Evolutionary conservation across 805 yeast genomes (phyloP).

Genomic region (Candida krabiensis): DNA sequence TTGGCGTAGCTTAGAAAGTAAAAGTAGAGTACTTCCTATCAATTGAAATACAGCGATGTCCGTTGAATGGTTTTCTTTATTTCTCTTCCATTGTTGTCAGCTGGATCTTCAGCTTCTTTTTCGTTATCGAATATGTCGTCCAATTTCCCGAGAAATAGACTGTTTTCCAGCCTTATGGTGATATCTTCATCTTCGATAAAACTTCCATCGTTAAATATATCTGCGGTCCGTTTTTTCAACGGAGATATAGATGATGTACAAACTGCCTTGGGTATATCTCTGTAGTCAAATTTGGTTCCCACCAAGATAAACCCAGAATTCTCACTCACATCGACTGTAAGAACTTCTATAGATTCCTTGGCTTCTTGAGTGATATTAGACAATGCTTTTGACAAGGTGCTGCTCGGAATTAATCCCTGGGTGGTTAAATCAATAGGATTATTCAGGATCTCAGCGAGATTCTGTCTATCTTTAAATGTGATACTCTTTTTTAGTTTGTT

Average conservation of each 20-base stretch:
- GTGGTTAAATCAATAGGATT: neutral
- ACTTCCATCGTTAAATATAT: neutral
- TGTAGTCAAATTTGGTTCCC: conserved; percentile 11
- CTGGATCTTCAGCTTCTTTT: conserved; percentile 1
- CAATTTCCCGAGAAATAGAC: conserved; percentile 10
- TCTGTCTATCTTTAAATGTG: conserved; percentile 14
- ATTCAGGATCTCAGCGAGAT: conserved; percentile 10
- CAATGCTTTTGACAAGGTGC: neutral
- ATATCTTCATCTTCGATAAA: neutral
- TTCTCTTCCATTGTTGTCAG: conserved; percentile 1
- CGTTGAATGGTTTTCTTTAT: conserved; percentile 11
- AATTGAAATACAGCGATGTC: conserved; percentile 23
- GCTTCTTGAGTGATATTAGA: no score
- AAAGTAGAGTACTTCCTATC: no score
- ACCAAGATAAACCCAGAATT: conserved; percentile 12
- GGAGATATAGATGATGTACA: neutral
- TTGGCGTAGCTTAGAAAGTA: no score
- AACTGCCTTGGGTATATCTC: neutral
- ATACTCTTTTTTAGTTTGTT: conserved; percentile 12
- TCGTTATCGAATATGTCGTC: conserved; percentile 12
- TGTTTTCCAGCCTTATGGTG: conserved; percentile 4
- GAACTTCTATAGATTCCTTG: neutral
- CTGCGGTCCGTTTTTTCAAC: neutral
- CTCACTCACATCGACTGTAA: conserved; percentile 4
- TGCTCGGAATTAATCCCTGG: neutral